These are phyloP conservation scores for Gynandropsis gynandra DNA, from an alignment of 345 rosid genomes.

Conservation along the genomic window DNA sequence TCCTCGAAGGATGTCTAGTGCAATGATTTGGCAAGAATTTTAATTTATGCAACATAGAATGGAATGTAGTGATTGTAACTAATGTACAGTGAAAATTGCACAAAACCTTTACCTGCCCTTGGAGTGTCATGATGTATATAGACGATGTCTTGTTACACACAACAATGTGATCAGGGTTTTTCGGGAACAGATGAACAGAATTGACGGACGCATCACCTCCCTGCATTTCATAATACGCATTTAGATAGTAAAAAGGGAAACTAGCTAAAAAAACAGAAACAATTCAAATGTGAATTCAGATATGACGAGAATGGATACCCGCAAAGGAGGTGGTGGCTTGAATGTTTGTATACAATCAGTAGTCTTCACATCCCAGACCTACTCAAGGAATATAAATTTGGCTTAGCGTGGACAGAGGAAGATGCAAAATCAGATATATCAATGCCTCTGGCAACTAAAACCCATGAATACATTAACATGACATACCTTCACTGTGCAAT, in stretches of 20 bases:
- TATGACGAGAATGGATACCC: constrained; percentile 41
- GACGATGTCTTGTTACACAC: constrained; percentile 95
- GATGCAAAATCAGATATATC: neutral
- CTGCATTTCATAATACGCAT: constrained; percentile 31
- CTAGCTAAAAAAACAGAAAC: constrained; percentile 11
- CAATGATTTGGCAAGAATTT: too few relatives aligned
- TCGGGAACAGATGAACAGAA: constrained; percentile 85
- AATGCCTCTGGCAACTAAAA: neutral
- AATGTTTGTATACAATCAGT: constrained; percentile 92
- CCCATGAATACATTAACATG: neutral
- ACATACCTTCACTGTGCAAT: constrained; percentile 76
- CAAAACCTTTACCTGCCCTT: constrained; percentile 69
- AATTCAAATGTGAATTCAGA: constrained; percentile 12
- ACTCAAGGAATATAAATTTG: constrained; percentile 3
- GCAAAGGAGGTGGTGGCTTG: constrained; percentile 87
- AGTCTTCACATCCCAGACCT: constrained; percentile 97
- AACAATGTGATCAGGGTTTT: constrained; percentile 76
- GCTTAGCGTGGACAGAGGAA: constrained; percentile 2
- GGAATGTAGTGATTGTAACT: too few relatives aligned
- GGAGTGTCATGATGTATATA: constrained; percentile 89
- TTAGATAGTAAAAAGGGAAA: constrained; percentile 19
- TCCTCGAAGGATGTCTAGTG: too few relatives aligned
- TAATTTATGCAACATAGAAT: too few relatives aligned
- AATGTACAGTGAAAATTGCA: neutral
- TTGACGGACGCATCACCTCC: constrained; percentile 99